phyloP scores from a whole-genome alignment of 805 yeast species.

The Tetrapisispora nanseiensis region DNA sequence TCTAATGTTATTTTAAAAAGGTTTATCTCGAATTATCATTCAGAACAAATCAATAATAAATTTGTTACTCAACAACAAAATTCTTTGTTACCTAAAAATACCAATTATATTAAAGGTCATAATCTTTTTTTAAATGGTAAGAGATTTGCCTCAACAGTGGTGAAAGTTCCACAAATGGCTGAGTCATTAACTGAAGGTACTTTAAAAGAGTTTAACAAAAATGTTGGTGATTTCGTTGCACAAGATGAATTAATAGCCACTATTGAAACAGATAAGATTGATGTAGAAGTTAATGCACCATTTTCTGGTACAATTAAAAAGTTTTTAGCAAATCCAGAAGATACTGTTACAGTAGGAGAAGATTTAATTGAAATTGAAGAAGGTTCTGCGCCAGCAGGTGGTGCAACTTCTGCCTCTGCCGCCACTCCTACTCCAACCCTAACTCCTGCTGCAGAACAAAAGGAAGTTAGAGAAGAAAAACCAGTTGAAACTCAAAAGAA shows the following conservation, averaged over 20 bases:
- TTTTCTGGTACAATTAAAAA: conserved; percentile 83
- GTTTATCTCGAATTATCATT: not conserved
- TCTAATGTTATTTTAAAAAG: not conserved
- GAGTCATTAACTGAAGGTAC: conserved; percentile 98
- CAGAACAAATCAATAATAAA: not conserved
- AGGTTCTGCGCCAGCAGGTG: conserved; percentile 56
- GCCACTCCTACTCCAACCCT: conserved; percentile 7
- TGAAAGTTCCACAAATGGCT: conserved; percentile 97
- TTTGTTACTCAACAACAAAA: not conserved
- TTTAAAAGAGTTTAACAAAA: conserved; percentile 54
- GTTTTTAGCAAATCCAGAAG: conserved; percentile 72
- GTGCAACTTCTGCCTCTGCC: conserved; percentile 31
- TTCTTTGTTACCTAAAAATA: not conserved
- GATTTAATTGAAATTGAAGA: conserved; percentile 81
- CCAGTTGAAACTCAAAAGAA: conserved; percentile 13
- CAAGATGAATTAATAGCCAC: conserved; percentile 90
- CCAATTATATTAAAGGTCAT: not conserved
- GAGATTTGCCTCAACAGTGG: conserved; percentile 38
- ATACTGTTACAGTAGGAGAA: conserved; percentile 93
- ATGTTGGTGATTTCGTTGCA: conserved; percentile 80
- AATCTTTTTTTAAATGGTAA: not conserved
- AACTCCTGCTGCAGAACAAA: no score
- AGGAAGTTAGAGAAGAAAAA: conserved; percentile 3
- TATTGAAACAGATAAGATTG: conserved; percentile 96
- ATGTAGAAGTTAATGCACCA: conserved; percentile 94